These are phyloP conservation scores for Zanthoxylum bungeanum DNA, from an alignment of 345 rosid species.

Conservation along the genomic window DNA sequence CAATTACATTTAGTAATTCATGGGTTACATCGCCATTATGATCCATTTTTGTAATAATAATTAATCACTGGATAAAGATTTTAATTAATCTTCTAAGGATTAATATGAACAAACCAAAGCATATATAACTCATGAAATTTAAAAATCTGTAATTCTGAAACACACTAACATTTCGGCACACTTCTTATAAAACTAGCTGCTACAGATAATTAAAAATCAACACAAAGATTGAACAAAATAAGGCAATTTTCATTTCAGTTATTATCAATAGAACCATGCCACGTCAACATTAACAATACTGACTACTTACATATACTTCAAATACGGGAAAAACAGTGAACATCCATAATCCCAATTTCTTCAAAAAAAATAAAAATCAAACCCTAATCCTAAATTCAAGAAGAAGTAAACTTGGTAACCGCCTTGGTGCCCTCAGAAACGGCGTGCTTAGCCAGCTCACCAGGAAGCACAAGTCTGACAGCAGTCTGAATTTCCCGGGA, in stretches of 20 bases:
- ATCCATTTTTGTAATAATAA: background rate
- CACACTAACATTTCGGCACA: too few relatives aligned
- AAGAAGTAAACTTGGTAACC: conserved; percentile 70
- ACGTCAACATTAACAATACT: background rate
- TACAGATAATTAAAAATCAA: background rate
- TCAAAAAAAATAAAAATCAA: background rate
- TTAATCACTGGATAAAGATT: too few relatives aligned
- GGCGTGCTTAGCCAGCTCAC: conserved; percentile 78
- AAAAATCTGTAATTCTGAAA: background rate
- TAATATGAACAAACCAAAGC: too few relatives aligned
- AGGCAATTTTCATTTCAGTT: background rate
- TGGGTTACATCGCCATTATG: background rate
- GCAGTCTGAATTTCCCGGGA: conserved; percentile 80
- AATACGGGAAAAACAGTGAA: background rate
- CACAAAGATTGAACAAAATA: background rate
- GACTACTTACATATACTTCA: conserved; percentile 4
- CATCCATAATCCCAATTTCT: background rate
- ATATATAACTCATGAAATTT: background rate
- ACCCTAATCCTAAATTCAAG: conserved; percentile 26
- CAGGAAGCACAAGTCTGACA: conserved; percentile 65
- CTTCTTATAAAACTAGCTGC: background rate
- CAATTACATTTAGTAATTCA: too few relatives aligned
- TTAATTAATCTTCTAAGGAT: too few relatives aligned
- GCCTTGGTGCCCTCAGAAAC: conserved; percentile 84
- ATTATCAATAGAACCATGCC: background rate